Conservation (phyloP, 2,329 filamentous ascomycete species). For the Ophiostoma tasmaniense region DNA sequence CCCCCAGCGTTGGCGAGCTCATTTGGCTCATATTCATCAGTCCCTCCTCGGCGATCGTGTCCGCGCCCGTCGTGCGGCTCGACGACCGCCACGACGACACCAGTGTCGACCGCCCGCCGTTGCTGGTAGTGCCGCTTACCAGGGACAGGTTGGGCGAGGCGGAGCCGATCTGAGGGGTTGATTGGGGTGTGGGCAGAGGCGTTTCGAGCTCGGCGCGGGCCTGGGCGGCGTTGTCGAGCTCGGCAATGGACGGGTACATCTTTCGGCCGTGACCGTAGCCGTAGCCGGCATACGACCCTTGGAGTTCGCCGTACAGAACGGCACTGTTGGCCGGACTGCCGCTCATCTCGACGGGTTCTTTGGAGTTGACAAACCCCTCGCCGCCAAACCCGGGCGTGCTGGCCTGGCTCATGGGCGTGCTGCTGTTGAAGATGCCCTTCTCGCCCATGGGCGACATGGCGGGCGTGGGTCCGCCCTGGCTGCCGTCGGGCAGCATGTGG, state of each 20-base stretch:
- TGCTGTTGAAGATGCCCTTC: neutral
- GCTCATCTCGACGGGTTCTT: neutral
- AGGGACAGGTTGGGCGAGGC: constrained; percentile 10
- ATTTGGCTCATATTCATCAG: neutral
- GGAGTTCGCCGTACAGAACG: constrained; percentile 7
- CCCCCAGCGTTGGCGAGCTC: neutral
- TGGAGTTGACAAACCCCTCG: neutral
- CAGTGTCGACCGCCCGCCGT: constrained; percentile 4
- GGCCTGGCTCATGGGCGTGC: neutral
- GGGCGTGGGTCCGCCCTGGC: neutral
- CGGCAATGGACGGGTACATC: neutral
- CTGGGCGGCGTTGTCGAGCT: constrained; percentile 18
- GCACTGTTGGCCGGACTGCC: neutral
- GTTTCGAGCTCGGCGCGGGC: neutral
- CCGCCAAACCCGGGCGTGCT: neutral
- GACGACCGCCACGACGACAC: constrained; percentile 17
- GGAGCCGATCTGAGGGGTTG: neutral
- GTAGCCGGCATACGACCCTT: neutral
- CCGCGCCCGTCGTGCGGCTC: neutral
- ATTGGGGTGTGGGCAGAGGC: neutral
- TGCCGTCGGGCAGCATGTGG: neutral
- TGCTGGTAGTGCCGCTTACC: neutral
- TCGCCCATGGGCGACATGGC: constrained; percentile 10
- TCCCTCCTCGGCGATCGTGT: neutral
- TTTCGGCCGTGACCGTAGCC: neutral